Evolutionary conservation across 2,329 filamentous ascomycete species (phyloP).

Genomic region (Exophiala viscosa): DNA sequence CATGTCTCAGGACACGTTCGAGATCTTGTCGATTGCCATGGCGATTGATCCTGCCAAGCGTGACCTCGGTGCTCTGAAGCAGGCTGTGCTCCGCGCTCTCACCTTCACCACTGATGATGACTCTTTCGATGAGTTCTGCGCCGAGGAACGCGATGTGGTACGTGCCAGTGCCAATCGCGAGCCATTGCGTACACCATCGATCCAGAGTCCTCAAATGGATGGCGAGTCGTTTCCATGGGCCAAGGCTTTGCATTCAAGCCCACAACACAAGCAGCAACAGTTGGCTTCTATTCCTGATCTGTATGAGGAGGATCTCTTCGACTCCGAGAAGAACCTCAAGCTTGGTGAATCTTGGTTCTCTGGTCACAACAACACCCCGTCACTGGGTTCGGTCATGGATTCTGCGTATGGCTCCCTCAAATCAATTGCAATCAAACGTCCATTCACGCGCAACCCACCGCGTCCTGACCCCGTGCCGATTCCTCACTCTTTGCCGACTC

Average conservation of each 20-base stretch:
- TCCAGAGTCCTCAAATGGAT: constrained; percentile 80
- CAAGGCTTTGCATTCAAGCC: constrained; percentile 76
- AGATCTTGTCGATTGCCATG: constrained; percentile 87
- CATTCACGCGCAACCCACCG: constrained; percentile 38
- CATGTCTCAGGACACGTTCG: constrained; percentile 97
- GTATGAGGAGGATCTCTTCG: constrained; percentile 82
- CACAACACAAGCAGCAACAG: constrained; percentile 69
- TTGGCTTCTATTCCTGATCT: constrained; percentile 79
- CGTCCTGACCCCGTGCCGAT: constrained; percentile 66
- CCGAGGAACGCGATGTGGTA: constrained; percentile 70
- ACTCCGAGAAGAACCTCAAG: constrained; percentile 59
- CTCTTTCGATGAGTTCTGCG: constrained; percentile 77
- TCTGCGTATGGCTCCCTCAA: constrained; percentile 82
- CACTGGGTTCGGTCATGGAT: constrained; percentile 77
- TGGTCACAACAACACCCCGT: constrained; percentile 70
- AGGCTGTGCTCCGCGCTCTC: constrained; percentile 73
- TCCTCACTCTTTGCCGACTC: constrained; percentile 69
- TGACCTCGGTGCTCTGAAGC: constrained; percentile 71
- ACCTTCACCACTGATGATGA: constrained; percentile 95
- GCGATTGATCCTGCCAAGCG: constrained; percentile 86
- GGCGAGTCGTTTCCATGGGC: constrained; percentile 89
- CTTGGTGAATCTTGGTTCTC: constrained; percentile 69
- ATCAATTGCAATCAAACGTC: constrained; percentile 56
- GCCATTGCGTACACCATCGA: constrained; percentile 89
- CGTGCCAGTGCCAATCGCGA: constrained; percentile 84